Percentiles rank a stretch among this genome's conserved stretches.
Conservation (phyloP, 1,139 yeast species). For the Kurtzmaniella quercitrusa region DNA sequence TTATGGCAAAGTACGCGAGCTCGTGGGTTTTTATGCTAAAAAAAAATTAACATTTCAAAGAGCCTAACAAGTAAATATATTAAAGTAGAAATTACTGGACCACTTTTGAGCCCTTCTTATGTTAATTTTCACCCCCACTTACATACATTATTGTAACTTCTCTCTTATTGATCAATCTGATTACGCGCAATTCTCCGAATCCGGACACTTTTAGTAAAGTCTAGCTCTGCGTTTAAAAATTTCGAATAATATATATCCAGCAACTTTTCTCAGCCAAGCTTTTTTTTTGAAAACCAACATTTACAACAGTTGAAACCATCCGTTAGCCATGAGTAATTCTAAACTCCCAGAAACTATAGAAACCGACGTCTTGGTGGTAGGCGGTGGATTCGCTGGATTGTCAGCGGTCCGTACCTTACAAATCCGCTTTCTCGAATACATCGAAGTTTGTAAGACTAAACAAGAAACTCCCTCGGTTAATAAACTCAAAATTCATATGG, state of each 20-base stretch:
- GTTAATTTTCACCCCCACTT: too few relatives aligned
- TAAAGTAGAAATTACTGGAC: too few relatives aligned
- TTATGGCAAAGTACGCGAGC: too few relatives aligned
- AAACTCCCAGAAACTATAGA: slow-evolving; percentile 4
- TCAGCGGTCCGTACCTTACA: slow-evolving; percentile 35
- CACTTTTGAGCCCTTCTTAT: too few relatives aligned
- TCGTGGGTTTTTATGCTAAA: too few relatives aligned
- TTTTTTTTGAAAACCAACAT: neutral
- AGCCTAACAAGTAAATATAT: too few relatives aligned
- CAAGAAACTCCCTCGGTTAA: neutral
- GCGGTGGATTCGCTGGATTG: slow-evolving; percentile 52
- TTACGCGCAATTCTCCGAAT: neutral
- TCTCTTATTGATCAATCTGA: neutral
- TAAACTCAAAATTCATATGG: slow-evolving; percentile 33
- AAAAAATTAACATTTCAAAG: too few relatives aligned
- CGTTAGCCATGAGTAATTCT: neutral
- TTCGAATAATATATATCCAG: neutral
- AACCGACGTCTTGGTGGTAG: slow-evolving; percentile 43
- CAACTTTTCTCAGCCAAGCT: neutral
- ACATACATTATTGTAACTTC: neutral
- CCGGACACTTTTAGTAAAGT: neutral
- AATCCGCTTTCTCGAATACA: slow-evolving; percentile 19
- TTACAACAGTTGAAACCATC: neutral
- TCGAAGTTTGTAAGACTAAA: slow-evolving; percentile 3
- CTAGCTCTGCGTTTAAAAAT: neutral